phyloP scores from a whole-genome alignment of 495 filamentous ascomycete species.

The Penicillium turbatum region DNA sequence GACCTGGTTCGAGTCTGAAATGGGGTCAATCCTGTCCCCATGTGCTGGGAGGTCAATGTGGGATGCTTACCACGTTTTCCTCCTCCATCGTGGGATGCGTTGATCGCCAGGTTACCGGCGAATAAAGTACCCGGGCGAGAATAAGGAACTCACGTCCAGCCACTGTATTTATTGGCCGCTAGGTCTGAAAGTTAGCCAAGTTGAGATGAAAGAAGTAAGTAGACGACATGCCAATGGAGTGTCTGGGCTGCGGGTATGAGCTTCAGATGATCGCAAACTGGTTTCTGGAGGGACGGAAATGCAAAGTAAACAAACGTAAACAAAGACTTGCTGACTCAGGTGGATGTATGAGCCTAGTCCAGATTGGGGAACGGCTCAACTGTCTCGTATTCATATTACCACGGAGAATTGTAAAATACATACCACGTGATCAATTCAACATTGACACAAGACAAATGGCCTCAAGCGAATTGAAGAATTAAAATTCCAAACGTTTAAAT shows the following conservation, averaged over 20 bases:
- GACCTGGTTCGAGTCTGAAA: conserved; percentile 27
- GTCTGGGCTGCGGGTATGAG: conserved; percentile 1
- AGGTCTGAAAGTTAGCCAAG: not conserved
- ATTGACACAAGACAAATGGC: not conserved
- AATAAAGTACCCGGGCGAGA: conserved; percentile 25
- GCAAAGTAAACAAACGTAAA: conserved; percentile 41
- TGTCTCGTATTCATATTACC: conserved; percentile 10
- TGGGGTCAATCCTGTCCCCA: not conserved
- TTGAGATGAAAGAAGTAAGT: not conserved
- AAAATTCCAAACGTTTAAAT: not conserved
- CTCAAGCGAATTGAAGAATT: not conserved
- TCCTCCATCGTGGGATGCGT: conserved; percentile 33
- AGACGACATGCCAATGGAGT: conserved; percentile 10
- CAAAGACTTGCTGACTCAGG: conserved; percentile 33
- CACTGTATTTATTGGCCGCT: conserved; percentile 16
- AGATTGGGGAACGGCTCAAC: conserved; percentile 9
- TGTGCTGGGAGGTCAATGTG: not conserved
- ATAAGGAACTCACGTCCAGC: conserved; percentile 25
- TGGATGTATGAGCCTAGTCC: conserved; percentile 11
- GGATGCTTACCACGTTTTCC: conserved; percentile 32
- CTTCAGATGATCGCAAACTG: conserved; percentile 12
- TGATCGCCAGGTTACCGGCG: conserved; percentile 27
- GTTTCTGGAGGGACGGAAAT: conserved; percentile 40
- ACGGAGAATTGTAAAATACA: not conserved
- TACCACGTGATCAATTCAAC: conserved; percentile 16